Conservation (phyloP, 495 filamentous ascomycete genomes). For the Talaromyces nanjingensis region DNA sequence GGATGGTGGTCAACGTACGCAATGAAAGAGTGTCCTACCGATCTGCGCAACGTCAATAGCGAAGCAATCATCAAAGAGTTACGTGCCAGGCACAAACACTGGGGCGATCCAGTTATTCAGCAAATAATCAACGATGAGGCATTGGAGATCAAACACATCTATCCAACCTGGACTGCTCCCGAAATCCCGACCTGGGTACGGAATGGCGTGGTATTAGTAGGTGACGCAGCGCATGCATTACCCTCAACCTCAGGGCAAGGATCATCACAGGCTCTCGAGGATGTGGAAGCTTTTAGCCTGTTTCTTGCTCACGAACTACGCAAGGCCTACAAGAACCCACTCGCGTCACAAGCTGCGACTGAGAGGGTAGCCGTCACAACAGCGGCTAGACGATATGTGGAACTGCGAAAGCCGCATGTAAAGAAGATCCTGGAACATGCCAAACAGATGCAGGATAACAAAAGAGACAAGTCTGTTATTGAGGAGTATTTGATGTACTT, state of each 20-base stretch:
- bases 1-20: constrained; percentile 47
- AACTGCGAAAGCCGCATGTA: constrained; percentile 25
- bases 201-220: constrained; percentile 31
- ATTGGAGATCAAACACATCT: constrained; percentile 37
- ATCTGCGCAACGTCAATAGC: constrained; percentile 26
- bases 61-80: constrained; percentile 33
- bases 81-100: constrained; percentile 35
- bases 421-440: constrained; percentile 23
- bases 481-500: constrained; percentile 30
- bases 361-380: constrained; percentile 15
- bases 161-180: constrained; percentile 46
- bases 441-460: constrained; percentile 21
- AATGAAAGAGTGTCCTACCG: constrained; percentile 27
- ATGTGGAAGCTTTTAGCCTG: constrained; percentile 30
- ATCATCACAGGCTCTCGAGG: constrained; percentile 41
- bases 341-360: background rate
- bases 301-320: constrained; percentile 26
- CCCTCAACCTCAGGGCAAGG: constrained; percentile 41
- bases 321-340: constrained; percentile 4
- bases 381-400: constrained; percentile 23
- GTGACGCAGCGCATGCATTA: constrained; percentile 43
- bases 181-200: constrained; percentile 41
- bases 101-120: constrained; percentile 45
- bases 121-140: constrained; percentile 29
- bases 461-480: constrained; percentile 24